These are phyloP conservation scores for Sanguinoderma infundibulare DNA, from an alignment of 1,284 basidiomycete genomes.

Conservation along the genomic window DNA sequence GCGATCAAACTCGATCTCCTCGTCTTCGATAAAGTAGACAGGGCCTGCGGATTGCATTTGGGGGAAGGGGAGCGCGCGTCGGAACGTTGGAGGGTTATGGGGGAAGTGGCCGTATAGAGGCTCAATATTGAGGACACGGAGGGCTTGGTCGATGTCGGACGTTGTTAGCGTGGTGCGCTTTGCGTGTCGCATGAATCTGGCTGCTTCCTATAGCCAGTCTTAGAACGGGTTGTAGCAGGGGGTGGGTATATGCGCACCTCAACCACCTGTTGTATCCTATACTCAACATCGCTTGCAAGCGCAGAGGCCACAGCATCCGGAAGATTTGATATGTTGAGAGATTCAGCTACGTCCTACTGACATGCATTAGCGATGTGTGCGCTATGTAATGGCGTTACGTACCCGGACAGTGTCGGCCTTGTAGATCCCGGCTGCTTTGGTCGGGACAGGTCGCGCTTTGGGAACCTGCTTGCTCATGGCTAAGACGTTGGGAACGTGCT, in stretches of 20 bases:
- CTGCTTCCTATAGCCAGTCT: constrained; percentile 77
- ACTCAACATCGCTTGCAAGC: constrained; percentile 96
- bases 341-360: constrained; percentile 88
- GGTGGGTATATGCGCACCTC: constrained; percentile 58
- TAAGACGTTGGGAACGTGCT: no score
- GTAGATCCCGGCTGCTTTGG: constrained; percentile 24
- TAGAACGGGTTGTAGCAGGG: constrained; percentile 1
- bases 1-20: constrained; percentile 96
- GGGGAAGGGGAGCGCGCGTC: constrained; percentile 71
- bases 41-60: constrained; percentile 61
- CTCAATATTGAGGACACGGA: constrained; percentile 95
- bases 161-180: constrained; percentile 87
- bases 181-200: constrained; percentile 96
- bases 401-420: constrained; percentile 24
- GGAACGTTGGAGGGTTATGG: constrained; percentile 74
- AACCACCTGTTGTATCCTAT: constrained; percentile 91
- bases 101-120: constrained; percentile 82
- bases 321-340: constrained; percentile 80
- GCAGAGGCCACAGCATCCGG: constrained; percentile 83
- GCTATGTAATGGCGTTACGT: background rate
- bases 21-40: constrained; percentile 94
- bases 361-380: background rate
- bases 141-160: constrained; percentile 91
- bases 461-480: constrained; percentile 23
- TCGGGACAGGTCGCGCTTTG: constrained; percentile 16